Percentiles rank a stretch among this genome's conserved stretches.
Conservation (phyloP, 2,329 filamentous ascomycete species). For the Talaromyces sp. region DNA sequence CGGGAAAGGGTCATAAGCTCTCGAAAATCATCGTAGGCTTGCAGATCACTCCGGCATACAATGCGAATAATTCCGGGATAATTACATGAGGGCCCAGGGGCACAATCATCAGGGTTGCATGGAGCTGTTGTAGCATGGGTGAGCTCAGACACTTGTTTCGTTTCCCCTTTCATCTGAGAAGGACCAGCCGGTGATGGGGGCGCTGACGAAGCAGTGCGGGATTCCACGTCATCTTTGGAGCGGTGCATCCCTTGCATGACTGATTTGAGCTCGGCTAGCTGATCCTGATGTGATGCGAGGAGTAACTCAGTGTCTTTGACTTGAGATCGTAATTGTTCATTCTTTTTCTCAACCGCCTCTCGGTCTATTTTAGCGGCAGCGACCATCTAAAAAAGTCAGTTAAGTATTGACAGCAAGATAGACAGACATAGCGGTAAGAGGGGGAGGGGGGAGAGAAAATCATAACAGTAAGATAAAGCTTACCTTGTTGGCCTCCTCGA, state of each 20-base stretch:
- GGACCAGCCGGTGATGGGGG: slow-evolving; percentile 77
- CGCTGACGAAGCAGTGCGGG: slow-evolving; percentile 64
- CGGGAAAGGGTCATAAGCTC: slow-evolving; percentile 72
- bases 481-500: slow-evolving; percentile 92
- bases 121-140: slow-evolving; percentile 56
- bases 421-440: no score
- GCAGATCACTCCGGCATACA: slow-evolving; percentile 78
- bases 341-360: slow-evolving; percentile 78
- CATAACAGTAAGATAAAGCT: no score
- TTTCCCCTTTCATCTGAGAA: slow-evolving; percentile 56
- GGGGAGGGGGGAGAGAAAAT: no score
- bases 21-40: slow-evolving; percentile 82
- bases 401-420: neutral
- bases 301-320: slow-evolving; percentile 83
- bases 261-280: slow-evolving; percentile 84
- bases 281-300: slow-evolving; percentile 87
- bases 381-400: slow-evolving; percentile 68
- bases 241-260: slow-evolving; percentile 89
- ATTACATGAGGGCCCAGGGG: slow-evolving; percentile 66
- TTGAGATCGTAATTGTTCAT: slow-evolving; percentile 83
- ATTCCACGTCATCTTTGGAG: slow-evolving; percentile 68
- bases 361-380: slow-evolving; percentile 83
- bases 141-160: slow-evolving; percentile 63
- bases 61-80: slow-evolving; percentile 83
- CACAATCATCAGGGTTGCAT: slow-evolving; percentile 55